Evolutionary conservation across 1,139 yeast species (phyloP).

Genomic region (Yamadazyma conglobata): DNA sequence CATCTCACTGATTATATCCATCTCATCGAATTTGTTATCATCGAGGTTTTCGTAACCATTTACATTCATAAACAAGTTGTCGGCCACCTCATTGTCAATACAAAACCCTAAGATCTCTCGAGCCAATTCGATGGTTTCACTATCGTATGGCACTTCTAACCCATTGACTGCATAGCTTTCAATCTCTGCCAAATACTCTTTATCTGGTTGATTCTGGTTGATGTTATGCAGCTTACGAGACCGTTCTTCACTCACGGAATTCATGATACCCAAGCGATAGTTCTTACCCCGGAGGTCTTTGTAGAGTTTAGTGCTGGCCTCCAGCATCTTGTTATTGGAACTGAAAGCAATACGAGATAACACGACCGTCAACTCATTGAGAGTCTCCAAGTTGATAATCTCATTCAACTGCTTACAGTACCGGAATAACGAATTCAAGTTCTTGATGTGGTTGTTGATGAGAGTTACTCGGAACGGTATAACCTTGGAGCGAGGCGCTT

Average conservation of each 20-base stretch:
- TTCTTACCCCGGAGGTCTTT: constrained; percentile 24
- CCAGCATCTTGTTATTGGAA: constrained; percentile 32
- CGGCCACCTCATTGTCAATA: constrained; percentile 77
- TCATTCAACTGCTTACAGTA: constrained; percentile 29
- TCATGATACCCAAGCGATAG: constrained; percentile 30
- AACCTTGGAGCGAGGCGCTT: constrained; percentile 45
- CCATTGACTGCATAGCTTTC: constrained; percentile 52
- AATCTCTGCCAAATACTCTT: constrained; percentile 23
- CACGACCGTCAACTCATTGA: constrained; percentile 48
- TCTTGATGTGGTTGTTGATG: constrained; percentile 35
- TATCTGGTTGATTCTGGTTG: constrained; percentile 9
- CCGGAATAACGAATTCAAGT: constrained; percentile 32
- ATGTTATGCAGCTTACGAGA: constrained; percentile 41
- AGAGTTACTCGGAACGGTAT: constrained; percentile 40
- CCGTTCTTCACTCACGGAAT: constrained; percentile 37
- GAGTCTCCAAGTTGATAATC: constrained; percentile 39
- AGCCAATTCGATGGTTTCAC: constrained; percentile 63
- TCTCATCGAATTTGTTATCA: constrained; percentile 18
- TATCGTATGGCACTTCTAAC: constrained; percentile 59
- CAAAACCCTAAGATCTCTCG: constrained; percentile 68
- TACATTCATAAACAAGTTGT: constrained; percentile 66
- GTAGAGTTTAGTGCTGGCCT: constrained; percentile 34
- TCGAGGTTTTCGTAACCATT: constrained; percentile 26
- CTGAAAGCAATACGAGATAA: constrained; percentile 59
- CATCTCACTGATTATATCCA: constrained; percentile 17